These are phyloP conservation scores for Citrus glauca DNA, from an alignment of 345 rosid species.

Conservation along the genomic window DNA sequence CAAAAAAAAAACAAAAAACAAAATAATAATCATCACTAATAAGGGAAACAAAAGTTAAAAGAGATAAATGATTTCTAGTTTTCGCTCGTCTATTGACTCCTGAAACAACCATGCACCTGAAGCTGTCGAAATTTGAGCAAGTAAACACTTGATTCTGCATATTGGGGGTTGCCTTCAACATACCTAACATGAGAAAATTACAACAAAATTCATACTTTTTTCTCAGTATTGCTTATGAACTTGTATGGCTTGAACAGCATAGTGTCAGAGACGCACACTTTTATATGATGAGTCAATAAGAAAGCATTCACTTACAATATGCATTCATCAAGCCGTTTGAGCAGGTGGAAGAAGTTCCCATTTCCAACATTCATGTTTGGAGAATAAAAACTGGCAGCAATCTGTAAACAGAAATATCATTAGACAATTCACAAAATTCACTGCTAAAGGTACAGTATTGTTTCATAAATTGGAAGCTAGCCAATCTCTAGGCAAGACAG, in stretches of 20 bases:
- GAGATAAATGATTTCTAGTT: too few relatives aligned
- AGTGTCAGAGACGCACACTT: slow-evolving; percentile 4
- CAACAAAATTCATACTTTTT: not conserved
- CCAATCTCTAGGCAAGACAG: slow-evolving; percentile 30
- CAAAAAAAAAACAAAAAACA: not conserved
- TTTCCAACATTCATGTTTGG: slow-evolving; percentile 78
- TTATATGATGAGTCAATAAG: not conserved
- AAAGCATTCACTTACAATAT: slow-evolving; percentile 63
- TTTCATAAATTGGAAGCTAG: not conserved
- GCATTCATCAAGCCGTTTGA: slow-evolving; percentile 91
- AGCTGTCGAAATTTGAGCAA: slow-evolving; percentile 96
- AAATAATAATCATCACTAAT: not conserved
- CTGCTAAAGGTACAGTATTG: not conserved
- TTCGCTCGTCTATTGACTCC: too few relatives aligned
- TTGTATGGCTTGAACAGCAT: not conserved
- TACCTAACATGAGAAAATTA: slow-evolving; percentile 42
- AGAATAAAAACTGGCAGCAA: slow-evolving; percentile 83
- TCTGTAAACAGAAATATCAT: slow-evolving; percentile 42
- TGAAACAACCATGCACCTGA: slow-evolving; percentile 48
- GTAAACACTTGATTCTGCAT: slow-evolving; percentile 93
- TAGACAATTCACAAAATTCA: slow-evolving; percentile 1
- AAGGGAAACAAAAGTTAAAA: too few relatives aligned
- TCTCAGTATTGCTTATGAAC: not conserved
- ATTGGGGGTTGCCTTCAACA: slow-evolving; percentile 84
- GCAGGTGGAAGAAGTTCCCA: slow-evolving; percentile 77